These are phyloP conservation scores for Colletotrichum sp. DNA, from an alignment of 2,329 filamentous ascomycete species.

Conservation along the genomic window DNA sequence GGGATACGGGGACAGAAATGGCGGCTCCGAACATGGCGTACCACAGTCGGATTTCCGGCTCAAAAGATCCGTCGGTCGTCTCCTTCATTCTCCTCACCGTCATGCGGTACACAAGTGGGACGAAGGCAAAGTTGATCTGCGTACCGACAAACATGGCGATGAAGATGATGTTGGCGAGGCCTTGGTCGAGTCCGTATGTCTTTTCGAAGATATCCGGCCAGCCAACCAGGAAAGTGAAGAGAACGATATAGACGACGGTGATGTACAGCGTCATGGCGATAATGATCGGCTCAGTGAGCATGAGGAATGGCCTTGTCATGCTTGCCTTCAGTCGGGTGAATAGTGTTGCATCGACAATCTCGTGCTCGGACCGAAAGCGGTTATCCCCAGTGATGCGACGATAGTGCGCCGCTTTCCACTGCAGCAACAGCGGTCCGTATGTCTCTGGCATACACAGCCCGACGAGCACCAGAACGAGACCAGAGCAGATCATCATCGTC, in stretches of 20 bases:
- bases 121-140: slow-evolving; percentile 34
- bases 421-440: slow-evolving; percentile 61
- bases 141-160: slow-evolving; percentile 48
- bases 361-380: slow-evolving; percentile 68
- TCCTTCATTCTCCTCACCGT: slow-evolving; percentile 21
- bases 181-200: slow-evolving; percentile 45
- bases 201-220: slow-evolving; percentile 53
- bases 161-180: slow-evolving; percentile 48
- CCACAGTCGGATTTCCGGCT: slow-evolving; percentile 45
- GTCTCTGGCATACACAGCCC: slow-evolving; percentile 70
- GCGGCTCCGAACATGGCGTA: slow-evolving; percentile 48
- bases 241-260: slow-evolving; percentile 55
- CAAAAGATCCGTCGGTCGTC: no score
- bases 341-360: slow-evolving; percentile 55
- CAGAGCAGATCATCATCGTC: slow-evolving; percentile 68
- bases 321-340: slow-evolving; percentile 57
- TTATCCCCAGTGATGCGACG: slow-evolving; percentile 66
- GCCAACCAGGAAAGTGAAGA: slow-evolving; percentile 59
- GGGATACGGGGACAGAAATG: slow-evolving; percentile 42
- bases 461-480: slow-evolving; percentile 59
- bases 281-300: slow-evolving; percentile 42
- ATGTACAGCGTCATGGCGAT: slow-evolving; percentile 54
- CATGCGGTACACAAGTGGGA: slow-evolving; percentile 37
- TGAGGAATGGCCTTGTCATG: slow-evolving; percentile 45
- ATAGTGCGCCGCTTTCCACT: slow-evolving; percentile 63